A percentile compares a stretch with the other conserved stretches of the same genome.
phyloP scores from a whole-genome alignment of 2,329 filamentous ascomycete species.

The Penicillium sp. region DNA sequence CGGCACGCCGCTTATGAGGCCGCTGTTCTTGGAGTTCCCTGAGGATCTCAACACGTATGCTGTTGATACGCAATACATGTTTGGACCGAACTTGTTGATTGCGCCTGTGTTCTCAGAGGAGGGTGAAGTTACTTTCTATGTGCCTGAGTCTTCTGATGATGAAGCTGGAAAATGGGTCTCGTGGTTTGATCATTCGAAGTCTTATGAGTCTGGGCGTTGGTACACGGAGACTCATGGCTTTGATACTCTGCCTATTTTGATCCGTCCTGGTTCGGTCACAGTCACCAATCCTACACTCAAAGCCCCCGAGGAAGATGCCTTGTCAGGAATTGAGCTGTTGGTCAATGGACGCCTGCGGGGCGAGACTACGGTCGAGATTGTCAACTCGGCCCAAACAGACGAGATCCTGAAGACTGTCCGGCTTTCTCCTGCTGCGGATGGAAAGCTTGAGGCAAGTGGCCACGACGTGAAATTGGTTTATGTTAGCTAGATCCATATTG shows the following conservation, averaged over 20 bases:
- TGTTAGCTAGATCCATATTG: conserved; percentile 10
- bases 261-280: conserved; percentile 48
- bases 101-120: conserved; percentile 64
- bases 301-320: conserved; percentile 28
- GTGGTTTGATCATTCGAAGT: conserved; percentile 48
- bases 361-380: conserved; percentile 26
- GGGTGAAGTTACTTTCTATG: conserved; percentile 66
- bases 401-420: conserved; percentile 27
- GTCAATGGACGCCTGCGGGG: conserved; percentile 28
- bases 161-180: conserved; percentile 50
- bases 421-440: conserved; percentile 14
- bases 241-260: conserved; percentile 58
- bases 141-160: conserved; percentile 51
- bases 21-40: conserved; percentile 69
- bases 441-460: conserved; percentile 19
- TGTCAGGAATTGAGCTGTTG: conserved; percentile 32
- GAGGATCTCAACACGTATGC: conserved; percentile 67
- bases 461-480: conserved; percentile 26
- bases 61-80: conserved; percentile 70
- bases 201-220: conserved; percentile 50
- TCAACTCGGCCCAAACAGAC: conserved; percentile 27
- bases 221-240: conserved; percentile 61
- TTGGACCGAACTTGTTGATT: conserved; percentile 64
- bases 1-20: conserved; percentile 63
- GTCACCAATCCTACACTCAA: conserved; percentile 29